Evolutionary conservation across 257 asterid species (phyloP), one percentile per base, ranked within the genome.

Genomic region (Solanum habrochaites): DNA sequence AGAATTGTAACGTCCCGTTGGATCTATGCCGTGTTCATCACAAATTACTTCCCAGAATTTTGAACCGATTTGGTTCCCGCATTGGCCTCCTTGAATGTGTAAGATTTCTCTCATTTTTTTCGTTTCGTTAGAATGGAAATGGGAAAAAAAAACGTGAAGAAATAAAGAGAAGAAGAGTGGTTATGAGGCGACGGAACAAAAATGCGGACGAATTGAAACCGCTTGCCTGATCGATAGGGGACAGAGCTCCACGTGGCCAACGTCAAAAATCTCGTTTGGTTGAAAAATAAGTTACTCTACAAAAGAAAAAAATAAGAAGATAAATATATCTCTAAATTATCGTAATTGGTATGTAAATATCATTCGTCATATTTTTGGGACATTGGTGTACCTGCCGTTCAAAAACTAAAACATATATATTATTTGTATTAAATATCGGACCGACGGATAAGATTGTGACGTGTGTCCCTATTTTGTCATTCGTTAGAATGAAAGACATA

Each of bases 31-130:
- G 31, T 83, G 86, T 67, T 83, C 86, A 6, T 14, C 77, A 27
- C 86, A 83, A 25, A 83, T 64, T 7, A 83, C 86, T 21, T 83
- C 78, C 86, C 86, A 83, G 78, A 83, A 83, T 83, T 83, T 83
- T 16, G 86, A 83, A 67, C 86, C 86, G 37, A 83, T 83, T 83
- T 83, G 86, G 27, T 83, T 83, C 5, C 86, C 86, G 14, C 86
- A 83, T 83, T 83, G 86, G 20, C 86, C 86, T 23, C 86, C 86
- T 42, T 83, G 86, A 62, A 83, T 83, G 86, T 83, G 86, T 62
- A 83, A 83, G 73, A 83, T 83, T 66, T 83, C 86, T 83, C 86
- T 83, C 86, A 83, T 83, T 83, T n/a, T 16, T n/a, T 52, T 49
- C 2, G 62, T 52, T 52, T 2, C 20, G n/a, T 15, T 52, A 52